Conservation (phyloP, 305 asterid species). For the Fraxinus sp. region DNA sequence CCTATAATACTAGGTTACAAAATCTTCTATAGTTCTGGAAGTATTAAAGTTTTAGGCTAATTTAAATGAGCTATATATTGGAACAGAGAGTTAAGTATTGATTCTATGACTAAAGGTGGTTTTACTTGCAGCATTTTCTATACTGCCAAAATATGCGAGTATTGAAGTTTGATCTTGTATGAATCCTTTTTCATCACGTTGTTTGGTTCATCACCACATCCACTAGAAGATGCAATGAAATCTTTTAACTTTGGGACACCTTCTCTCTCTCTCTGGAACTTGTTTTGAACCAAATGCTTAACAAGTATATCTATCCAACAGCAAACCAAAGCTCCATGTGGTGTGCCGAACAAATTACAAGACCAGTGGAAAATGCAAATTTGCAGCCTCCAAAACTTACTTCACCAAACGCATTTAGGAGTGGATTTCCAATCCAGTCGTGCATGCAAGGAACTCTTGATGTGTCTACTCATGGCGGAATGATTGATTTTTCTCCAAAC, state of each 20-base stretch:
- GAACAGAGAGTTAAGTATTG: not conserved
- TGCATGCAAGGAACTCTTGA: conserved; percentile 31
- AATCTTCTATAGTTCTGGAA: not conserved
- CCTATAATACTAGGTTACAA: not conserved
- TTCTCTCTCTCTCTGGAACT: conserved; percentile 6
- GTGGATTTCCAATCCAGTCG: conserved; percentile 48
- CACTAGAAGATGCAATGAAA: not conserved
- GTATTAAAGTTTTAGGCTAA: not conserved
- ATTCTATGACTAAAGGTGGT: not conserved
- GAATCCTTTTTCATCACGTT: not conserved
- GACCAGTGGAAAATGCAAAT: conserved; percentile 45
- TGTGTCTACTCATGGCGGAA: conserved; percentile 29
- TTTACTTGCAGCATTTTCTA: not conserved
- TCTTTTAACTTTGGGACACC: not conserved
- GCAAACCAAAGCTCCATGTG: conserved; percentile 57
- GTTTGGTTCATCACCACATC: not conserved
- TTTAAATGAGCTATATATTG: not conserved
- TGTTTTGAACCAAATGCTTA: not conserved
- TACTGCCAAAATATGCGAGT: not conserved
- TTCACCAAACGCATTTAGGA: conserved; percentile 38
- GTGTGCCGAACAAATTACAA: conserved; percentile 43
- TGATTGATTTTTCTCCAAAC: conserved; percentile 32
- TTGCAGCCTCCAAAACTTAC: conserved; percentile 39
- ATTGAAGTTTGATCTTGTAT: not conserved
- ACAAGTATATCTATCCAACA: conserved; percentile 34